Conservation (phyloP, 768 basidiomycete genomes). For the Tephrocybe sp. region DNA sequence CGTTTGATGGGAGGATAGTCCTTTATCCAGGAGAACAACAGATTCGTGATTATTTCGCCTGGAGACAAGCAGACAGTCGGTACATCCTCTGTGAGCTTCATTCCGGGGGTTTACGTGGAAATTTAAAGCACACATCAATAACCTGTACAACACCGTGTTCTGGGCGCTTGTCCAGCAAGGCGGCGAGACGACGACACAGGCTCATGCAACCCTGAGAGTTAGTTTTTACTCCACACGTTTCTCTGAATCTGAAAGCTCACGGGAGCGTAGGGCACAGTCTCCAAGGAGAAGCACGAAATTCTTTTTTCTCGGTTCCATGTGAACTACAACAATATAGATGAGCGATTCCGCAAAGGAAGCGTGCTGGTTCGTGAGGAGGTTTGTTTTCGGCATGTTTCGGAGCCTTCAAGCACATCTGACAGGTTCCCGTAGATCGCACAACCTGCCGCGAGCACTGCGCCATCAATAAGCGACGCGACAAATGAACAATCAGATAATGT, state of each 20-base stretch:
- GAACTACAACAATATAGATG: constrained; percentile 81
- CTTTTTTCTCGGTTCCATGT: constrained; percentile 78
- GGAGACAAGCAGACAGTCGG: constrained; percentile 96
- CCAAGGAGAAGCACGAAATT: constrained; percentile 90
- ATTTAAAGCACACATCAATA: constrained; percentile 89
- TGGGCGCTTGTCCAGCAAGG: constrained; percentile 91
- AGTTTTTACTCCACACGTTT: constrained; percentile 11
- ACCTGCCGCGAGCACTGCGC: not conserved
- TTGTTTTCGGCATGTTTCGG: constrained; percentile 3
- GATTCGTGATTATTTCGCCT: constrained; percentile 89
- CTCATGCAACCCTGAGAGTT: constrained; percentile 78
- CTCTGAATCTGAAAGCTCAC: not conserved
- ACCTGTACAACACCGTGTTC: constrained; percentile 93
- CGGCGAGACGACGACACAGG: constrained; percentile 74
- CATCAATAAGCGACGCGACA: not conserved
- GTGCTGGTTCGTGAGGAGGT: constrained; percentile 71
- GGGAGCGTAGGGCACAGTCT: constrained; percentile 71
- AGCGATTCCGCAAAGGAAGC: constrained; percentile 82
- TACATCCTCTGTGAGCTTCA: constrained; percentile 3
- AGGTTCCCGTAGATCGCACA: constrained; percentile 5
- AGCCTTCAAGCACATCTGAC: not conserved
- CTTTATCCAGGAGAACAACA: constrained; percentile 72
- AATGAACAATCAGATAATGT: not conserved
- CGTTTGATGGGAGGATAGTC: constrained; percentile 88
- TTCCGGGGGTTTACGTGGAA: constrained; percentile 4